Percentiles rank a stretch among this genome's conserved stretches.
Evolutionary conservation across 2,329 filamentous ascomycete species (phyloP).

Genomic region (Blastomyces emzantsi): DNA sequence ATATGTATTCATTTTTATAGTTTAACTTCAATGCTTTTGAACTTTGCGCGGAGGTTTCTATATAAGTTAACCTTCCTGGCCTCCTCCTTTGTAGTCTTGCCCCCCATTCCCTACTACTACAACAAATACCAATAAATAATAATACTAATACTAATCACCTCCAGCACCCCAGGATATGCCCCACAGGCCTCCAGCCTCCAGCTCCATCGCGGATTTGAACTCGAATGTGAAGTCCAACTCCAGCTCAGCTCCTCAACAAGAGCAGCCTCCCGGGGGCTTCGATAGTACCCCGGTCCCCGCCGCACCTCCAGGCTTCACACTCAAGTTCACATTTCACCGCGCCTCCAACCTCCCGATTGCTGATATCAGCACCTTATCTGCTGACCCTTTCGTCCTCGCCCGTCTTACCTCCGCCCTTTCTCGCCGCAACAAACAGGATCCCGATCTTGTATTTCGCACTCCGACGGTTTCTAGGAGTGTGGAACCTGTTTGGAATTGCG

Average conservation of each 20-base stretch:
- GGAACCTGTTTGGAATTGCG: constrained; percentile 70
- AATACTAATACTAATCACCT: too few relatives aligned
- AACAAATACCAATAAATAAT: too few relatives aligned
- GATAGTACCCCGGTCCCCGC: constrained; percentile 69
- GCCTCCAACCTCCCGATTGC: constrained; percentile 74
- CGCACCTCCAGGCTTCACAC: constrained; percentile 67
- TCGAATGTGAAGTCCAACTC: neutral
- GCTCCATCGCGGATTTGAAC: neutral
- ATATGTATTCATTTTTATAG: too few relatives aligned
- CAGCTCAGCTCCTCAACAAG: neutral
- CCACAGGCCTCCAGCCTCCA: constrained; percentile 3
- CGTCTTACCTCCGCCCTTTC: constrained; percentile 64
- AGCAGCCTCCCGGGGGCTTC: constrained; percentile 62
- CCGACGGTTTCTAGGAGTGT: constrained; percentile 62
- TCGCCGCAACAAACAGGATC: constrained; percentile 77
- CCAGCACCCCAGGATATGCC: neutral
- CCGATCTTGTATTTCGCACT: constrained; percentile 63
- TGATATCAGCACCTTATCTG: constrained; percentile 66
- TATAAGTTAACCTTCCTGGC: too few relatives aligned
- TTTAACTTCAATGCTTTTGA: too few relatives aligned
- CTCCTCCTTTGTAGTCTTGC: too few relatives aligned
- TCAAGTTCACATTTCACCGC: constrained; percentile 75
- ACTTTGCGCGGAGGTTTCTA: too few relatives aligned
- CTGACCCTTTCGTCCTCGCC: constrained; percentile 73
- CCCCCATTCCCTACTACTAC: too few relatives aligned